phyloP scores from a whole-genome alignment of 257 asterid species.

The Solanum etuberosum region DNA sequence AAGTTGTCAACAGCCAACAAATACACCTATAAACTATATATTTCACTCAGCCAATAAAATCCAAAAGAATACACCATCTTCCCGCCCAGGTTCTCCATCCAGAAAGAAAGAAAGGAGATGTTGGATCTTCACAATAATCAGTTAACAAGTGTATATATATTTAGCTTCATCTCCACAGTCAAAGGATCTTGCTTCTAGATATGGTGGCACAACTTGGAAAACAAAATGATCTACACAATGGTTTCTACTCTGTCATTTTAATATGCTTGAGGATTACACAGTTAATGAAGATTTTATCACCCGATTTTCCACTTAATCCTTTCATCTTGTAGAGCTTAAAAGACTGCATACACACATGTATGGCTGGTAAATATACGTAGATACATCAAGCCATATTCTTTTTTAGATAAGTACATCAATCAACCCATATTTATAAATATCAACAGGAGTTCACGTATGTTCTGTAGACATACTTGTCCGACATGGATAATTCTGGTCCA shows the following conservation, averaged over 20 bases:
- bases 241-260: neutral
- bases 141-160: neutral
- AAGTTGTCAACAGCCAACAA: neutral
- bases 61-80: neutral
- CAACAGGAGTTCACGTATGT: neutral
- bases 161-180: neutral
- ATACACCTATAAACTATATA: neutral
- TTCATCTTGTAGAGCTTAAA: neutral
- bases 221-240: neutral
- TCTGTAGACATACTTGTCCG: constrained; percentile 53
- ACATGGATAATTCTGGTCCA: constrained; percentile 50
- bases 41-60: neutral
- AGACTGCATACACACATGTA: neutral
- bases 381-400: neutral
- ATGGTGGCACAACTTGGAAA: neutral
- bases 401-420: neutral
- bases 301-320: neutral
- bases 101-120: neutral
- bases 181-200: neutral
- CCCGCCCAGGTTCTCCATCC: neutral
- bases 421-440: neutral
- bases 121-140: neutral
- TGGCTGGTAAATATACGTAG: neutral
- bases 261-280: neutral
- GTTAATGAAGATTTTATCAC: neutral